Evolutionary conservation across 495 filamentous ascomycete species (phyloP).

Genomic region (Halenospora varia): DNA sequence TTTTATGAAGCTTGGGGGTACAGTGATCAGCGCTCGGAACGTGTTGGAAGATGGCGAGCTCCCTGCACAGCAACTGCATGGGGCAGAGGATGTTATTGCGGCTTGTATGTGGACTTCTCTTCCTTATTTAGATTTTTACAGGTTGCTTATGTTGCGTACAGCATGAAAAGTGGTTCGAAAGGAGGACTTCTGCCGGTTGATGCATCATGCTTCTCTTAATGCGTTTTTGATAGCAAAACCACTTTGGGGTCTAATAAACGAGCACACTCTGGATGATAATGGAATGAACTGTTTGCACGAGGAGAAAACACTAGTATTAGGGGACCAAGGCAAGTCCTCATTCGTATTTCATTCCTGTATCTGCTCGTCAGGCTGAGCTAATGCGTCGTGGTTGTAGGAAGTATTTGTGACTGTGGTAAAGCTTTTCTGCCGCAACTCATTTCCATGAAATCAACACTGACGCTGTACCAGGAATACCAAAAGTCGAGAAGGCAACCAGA

Average conservation of each 20-base stretch:
- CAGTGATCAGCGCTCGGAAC: not conserved
- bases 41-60: conserved; percentile 7
- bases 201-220: conserved; percentile 13
- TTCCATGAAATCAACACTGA: not conserved
- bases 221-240: conserved; percentile 6
- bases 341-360: not conserved
- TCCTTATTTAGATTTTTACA: not conserved
- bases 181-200: not conserved
- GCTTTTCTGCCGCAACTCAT: not conserved
- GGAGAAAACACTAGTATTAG: conserved; percentile 11
- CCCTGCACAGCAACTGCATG: conserved; percentile 4
- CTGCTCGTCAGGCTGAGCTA: not conserved
- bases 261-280: conserved; percentile 9
- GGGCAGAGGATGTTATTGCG: conserved; percentile 14
- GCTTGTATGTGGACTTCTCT: conserved; percentile 6
- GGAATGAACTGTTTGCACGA: conserved; percentile 12
- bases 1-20: conserved; percentile 14
- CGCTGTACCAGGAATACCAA: conserved; percentile 9
- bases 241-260: conserved; percentile 5
- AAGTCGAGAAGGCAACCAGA: conserved; percentile 1
- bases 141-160: conserved; percentile 2
- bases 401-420: conserved; percentile 15
- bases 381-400: conserved; percentile 8
- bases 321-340: conserved; percentile 10
- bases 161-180: conserved; percentile 7